Evolutionary conservation across 1,139 yeast genomes (phyloP), one percentile per base, ranked within the genome.

Genomic region (Candida labiduridarum): DNA sequence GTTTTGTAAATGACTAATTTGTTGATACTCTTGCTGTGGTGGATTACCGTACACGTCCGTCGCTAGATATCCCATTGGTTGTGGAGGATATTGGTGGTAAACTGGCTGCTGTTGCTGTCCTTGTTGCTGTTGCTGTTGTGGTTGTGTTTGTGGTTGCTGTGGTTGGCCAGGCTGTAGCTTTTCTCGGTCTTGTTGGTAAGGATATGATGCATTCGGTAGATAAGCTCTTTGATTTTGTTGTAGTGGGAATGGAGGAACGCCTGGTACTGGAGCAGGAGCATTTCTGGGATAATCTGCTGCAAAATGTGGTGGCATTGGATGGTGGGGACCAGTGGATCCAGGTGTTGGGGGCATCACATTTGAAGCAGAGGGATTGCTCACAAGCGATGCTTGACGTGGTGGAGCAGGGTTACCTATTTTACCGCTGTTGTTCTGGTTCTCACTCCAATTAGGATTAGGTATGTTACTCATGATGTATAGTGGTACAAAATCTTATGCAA

Each of bases 51-150:
- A 51, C 12, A 51, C 42, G 10, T 54, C 57, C 18, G 50, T 50
- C 1, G 53, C 41, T 27, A 49, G 43, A 43, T 54, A 53, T 3
- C 49, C 33, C 22, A 52, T 11, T 11, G 52, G 50, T 44, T 53
- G 56, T 2, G 54, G 56, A 14, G 54, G 57, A 15, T 51, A 52
- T 30, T 46, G 57, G 35, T 49, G 55, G 30, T 49, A 52, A 9
- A 46, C 15, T 29, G 50, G 34, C 27, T 35, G 41, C 31, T 36
- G 48, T 14, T 42, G 48, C 35, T 46, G 49, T 25, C 45, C 49
- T 19, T 35, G 48, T 34, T 47, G 27, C 14, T 29, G 42, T 15
- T 9, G 29, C 22, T 34, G 41, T 31, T 35, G 48, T 15, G 38
- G 48, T 40, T 43, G 49, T 25, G 45, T 49, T 19, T 35, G 48